Evolutionary conservation across 2,329 filamentous ascomycete genomes (phyloP).

Genomic region (Fusarium drepaniforme): DNA sequence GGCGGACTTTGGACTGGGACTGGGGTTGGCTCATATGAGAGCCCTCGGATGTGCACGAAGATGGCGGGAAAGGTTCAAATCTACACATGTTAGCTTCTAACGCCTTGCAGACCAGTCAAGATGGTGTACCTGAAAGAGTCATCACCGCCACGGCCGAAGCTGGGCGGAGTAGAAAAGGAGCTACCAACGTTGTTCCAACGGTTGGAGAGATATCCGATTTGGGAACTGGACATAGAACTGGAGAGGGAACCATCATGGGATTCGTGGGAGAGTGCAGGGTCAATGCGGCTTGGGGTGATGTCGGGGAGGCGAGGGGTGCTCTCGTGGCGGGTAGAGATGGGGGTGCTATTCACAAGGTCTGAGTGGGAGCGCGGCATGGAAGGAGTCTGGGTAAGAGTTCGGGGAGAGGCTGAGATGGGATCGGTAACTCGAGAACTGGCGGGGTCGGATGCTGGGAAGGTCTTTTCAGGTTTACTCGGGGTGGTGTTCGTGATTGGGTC

Average conservation of each 20-base stretch:
- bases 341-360: conserved; percentile 43
- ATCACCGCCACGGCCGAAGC: conserved; percentile 53
- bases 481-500: conserved; percentile 52
- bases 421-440: conserved; percentile 41
- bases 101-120: not conserved
- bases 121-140: conserved; percentile 61
- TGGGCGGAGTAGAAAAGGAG: conserved; percentile 63
- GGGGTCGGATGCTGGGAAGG: conserved; percentile 45
- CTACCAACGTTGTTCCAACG: conserved; percentile 65
- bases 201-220: conserved; percentile 66
- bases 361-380: conserved; percentile 42
- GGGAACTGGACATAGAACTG: conserved; percentile 55
- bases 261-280: conserved; percentile 44
- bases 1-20: conserved; percentile 70
- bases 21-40: conserved; percentile 53
- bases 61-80: conserved; percentile 58
- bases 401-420: conserved; percentile 41
- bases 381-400: conserved; percentile 42
- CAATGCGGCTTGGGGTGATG: conserved; percentile 43
- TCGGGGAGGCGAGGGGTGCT: conserved; percentile 33
- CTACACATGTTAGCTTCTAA: conserved; percentile 45
- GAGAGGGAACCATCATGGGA: conserved; percentile 48
- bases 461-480: conserved; percentile 43
- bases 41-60: conserved; percentile 56
- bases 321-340: conserved; percentile 37